These are phyloP conservation scores for Musa troglodytarum DNA, from an alignment of 176 grass and related monocot genomes.

Conservation along the genomic window DNA sequence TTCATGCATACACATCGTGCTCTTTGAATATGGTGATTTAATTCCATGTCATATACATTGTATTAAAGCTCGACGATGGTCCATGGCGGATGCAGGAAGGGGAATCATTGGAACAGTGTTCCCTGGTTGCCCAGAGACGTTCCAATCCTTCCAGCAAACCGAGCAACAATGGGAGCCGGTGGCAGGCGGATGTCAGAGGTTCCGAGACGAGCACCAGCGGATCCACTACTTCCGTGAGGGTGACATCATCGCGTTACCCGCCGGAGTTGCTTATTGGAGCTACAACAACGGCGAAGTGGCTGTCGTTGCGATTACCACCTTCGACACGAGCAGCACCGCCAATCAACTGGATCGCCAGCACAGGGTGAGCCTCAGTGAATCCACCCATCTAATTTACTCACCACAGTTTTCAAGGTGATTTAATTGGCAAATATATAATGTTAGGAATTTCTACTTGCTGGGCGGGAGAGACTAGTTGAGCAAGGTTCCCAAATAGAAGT, in stretches of 20 bases:
- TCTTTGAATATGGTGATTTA: no score
- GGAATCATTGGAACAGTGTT: slow-evolving; percentile 16
- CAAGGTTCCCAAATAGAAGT: neutral
- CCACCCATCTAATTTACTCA: no score
- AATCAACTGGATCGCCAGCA: slow-evolving; percentile 13
- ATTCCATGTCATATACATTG: neutral
- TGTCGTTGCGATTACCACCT: neutral
- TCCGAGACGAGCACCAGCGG: slow-evolving; percentile 11
- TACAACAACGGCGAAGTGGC: slow-evolving; percentile 4
- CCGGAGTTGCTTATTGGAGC: slow-evolving; percentile 14
- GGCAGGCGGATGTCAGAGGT: neutral
- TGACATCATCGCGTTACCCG: slow-evolving; percentile 1
- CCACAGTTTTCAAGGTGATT: neutral
- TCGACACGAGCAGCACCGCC: slow-evolving; percentile 4
- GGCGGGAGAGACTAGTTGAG: slow-evolving; percentile 2
- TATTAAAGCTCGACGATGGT: neutral
- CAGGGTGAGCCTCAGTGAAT: neutral
- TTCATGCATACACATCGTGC: no score
- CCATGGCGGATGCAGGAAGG: slow-evolving; percentile 12
- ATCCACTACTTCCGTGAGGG: slow-evolving; percentile 10
- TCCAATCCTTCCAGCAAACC: slow-evolving; percentile 15
- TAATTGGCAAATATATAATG: neutral
- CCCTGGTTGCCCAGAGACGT: slow-evolving; percentile 28
- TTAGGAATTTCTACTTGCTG: slow-evolving; percentile 27
- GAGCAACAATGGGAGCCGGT: no score